A percentile compares a stretch with the other conserved stretches of the same genome.
phyloP scores from a whole-genome alignment of 192 early-diverging fungal genomes.

The Rhizophagus sp. region DNA sequence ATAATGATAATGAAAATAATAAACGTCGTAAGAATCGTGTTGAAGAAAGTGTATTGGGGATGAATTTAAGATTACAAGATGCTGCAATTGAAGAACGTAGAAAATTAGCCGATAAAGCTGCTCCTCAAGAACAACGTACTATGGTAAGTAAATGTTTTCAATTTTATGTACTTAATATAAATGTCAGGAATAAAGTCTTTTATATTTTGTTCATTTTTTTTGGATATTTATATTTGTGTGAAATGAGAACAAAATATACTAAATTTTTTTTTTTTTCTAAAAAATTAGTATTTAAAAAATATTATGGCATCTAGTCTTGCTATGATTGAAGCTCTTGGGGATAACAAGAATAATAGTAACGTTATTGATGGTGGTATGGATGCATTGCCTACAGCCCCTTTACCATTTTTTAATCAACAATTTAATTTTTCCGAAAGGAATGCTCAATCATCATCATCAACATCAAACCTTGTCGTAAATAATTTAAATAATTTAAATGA shows the following conservation, averaged over 20 bases:
- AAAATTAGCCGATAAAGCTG: background rate
- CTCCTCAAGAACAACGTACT: background rate
- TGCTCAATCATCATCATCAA: background rate
- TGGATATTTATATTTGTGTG: no score
- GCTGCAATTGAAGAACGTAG: conserved; percentile 1
- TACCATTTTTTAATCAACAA: background rate
- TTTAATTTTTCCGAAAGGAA: background rate
- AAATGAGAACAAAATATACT: no score
- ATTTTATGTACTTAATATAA: no score
- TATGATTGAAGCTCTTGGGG: background rate
- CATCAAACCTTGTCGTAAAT: background rate
- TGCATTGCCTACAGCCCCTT: no score
- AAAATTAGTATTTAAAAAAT: background rate
- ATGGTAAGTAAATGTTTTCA: background rate
- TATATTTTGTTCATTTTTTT: no score
- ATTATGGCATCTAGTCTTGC: background rate
- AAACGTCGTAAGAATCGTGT: background rate
- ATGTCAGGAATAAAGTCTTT: no score
- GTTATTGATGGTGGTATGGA: no score
- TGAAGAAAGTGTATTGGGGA: conserved; percentile 2
- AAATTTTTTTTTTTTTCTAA: background rate
- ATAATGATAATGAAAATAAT: background rate
- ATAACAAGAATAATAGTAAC: no score
- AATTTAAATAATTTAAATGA: background rate
- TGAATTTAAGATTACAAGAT: conserved; percentile 15